Conservation (phyloP, 2,329 filamentous ascomycete species). For the Calonectria crousiana region DNA sequence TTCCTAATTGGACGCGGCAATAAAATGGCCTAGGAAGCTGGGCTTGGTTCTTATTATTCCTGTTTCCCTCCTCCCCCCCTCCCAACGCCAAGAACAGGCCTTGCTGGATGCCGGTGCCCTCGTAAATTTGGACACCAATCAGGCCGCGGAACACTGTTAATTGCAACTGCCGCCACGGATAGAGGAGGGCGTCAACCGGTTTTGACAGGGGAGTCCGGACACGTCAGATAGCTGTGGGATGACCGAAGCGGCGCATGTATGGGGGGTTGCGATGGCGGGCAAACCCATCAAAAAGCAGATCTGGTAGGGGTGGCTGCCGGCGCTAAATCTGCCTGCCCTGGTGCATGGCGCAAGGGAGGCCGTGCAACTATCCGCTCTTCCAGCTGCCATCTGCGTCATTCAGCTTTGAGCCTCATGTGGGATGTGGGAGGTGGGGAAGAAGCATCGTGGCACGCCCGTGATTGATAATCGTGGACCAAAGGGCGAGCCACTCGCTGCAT, state of each 20-base stretch:
- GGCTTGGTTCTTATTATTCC: neutral
- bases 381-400: conserved; percentile 3
- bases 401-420: conserved; percentile 5
- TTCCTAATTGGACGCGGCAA: neutral
- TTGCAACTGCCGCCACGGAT: neutral
- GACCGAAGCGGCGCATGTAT: conserved; percentile 1
- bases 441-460: neutral
- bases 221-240: conserved; percentile 6
- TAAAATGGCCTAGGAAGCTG: neutral
- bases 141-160: neutral
- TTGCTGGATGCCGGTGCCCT: neutral
- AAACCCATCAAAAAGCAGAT: conserved; percentile 8
- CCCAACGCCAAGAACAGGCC: neutral
- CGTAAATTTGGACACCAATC: neutral
- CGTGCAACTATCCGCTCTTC: neutral
- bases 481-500: no score
- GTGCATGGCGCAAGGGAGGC: neutral
- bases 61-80: neutral
- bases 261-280: neutral
- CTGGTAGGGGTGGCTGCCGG: neutral
- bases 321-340: conserved; percentile 7
- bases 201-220: neutral
- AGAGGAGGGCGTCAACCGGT: neutral
- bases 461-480: neutral
- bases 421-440: neutral